Evolutionary conservation across 495 filamentous ascomycete species (phyloP), one percentile per base, ranked within the genome.

Genomic region (Aspergillus mulundensis): DNA sequence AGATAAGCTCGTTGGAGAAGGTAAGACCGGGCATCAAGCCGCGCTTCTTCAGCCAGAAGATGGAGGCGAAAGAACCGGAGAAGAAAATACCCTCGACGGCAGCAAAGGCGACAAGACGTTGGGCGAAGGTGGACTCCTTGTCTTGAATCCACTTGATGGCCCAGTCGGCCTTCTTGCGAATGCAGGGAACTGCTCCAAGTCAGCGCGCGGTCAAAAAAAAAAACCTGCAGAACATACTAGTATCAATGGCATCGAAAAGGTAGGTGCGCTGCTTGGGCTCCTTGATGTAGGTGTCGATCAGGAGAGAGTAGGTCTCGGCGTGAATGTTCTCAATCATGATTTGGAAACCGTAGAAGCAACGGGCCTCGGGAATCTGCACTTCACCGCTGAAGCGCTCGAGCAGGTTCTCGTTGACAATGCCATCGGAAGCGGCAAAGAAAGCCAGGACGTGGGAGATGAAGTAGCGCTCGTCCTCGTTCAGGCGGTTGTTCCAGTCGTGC

Each of bases 261-360:
- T 97, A 91, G 50, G 84, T 88, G 53, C 92, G 88, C 79, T 98
- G 94, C 73, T 90, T 88, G 55, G 91, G 90, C 80, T 98, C 94
- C 81, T 95, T 96, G 81, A 98, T 95, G 77, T 99, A 99, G 58
- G 95, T 99, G 68, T 99, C 94, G 71, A 99, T 99, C 62, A 99
- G 86, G 14, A 99, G 85, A 32, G 93, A 97, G 84, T 99, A 99
- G 45, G 94, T 99, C 77, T 99, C 94, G 24, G 94, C 95, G 84
- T 99, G 94, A 67, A 99, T 97, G 79, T 99, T 99, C 84, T 99
- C 94, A 89, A 99, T 97, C 94, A 99, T 99, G 80, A 99, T 99
- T 78, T 99, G 94, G 84, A 99, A 99, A 61, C 94, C 94, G 72
- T 98, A 98, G 84, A 98, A 98, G 86, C 94, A 97, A 70, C 94